Base-by-base conservation (phyloP, 208 protist genomes). In the Trypanosoma theileri region DNA sequence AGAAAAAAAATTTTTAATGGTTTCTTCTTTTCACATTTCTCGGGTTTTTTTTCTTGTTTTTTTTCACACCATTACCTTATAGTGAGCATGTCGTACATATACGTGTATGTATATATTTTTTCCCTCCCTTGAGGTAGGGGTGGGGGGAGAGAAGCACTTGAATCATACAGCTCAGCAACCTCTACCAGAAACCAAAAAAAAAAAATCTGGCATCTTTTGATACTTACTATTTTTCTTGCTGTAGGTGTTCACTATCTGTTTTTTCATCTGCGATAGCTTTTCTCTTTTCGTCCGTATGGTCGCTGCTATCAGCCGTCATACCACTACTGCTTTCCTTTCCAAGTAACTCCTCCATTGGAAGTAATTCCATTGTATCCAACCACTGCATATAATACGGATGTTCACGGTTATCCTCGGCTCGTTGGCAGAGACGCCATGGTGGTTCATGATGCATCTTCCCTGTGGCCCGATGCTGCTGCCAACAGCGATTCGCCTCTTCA, bases 341-440 rank as follows among this genome's bases (percentile, higher is more conserved):
- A 0, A 90, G 53, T 50, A 86, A 66, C 66, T 88, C 83, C 48
- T 73, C 80, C 44, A 90, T 59, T 8, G 79, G 65, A 14, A 65
- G 70, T 0, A 86, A 40, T 19, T 77, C 64, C 22, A 88, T 67
- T 44, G 59, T 71, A 52, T 93, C 82, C 9, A 95, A 67, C 87
- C 84, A 91, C 48, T 60, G 61, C 16, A 84, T 11, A 59, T 81
- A 91, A 44, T 84, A 62, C 3, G 91, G 91, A 31, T 93, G 85
- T 48, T 96, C 91, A 21, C 71, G 73, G 70, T 93, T 94, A 54
- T 87, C 79, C 24, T 84, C 76, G 10, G 79, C 58, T 16, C 21
- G 19, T 31, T 74, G 56, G 63, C 86, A 93, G 16, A 88, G 51
- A 57, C 79, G 81, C 86, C 88, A 96, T 67, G 91, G 91, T 17